Evolutionary conservation across 129 eudicot genomes (phyloP).

Genomic region (Flaveria robusta): DNA sequence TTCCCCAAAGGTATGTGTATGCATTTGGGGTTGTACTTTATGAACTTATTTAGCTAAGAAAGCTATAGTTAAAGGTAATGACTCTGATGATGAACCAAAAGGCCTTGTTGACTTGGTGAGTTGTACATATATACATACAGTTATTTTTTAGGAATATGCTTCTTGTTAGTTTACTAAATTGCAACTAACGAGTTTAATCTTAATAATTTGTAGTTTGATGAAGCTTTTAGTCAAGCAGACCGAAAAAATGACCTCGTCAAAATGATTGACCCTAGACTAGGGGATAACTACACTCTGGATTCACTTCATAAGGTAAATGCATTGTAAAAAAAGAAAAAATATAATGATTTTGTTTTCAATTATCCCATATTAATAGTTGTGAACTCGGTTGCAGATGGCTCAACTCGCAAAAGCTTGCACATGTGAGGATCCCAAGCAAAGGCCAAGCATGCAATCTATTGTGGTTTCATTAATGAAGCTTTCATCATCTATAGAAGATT

Average conservation of each 20-base stretch:
- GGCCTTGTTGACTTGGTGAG: slow-evolving; percentile 76
- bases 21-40: slow-evolving; percentile 95
- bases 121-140: slow-evolving; percentile 9
- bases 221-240: slow-evolving; percentile 51
- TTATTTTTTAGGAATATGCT: neutral
- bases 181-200: slow-evolving; percentile 14
- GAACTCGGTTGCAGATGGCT: slow-evolving; percentile 52
- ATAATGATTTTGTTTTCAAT: neutral
- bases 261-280: slow-evolving; percentile 75
- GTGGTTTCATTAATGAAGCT: slow-evolving; percentile 77
- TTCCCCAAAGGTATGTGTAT: slow-evolving; percentile 82
- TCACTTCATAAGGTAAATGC: slow-evolving; percentile 64
- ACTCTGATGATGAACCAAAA: slow-evolving; percentile 47
- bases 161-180: neutral
- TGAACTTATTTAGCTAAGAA: slow-evolving; percentile 80
- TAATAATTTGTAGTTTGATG: slow-evolving; percentile 57
- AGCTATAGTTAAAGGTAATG: slow-evolving; percentile 65
- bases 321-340: neutral
- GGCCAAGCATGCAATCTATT: slow-evolving; percentile 82
- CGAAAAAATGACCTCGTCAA: slow-evolving; percentile 49
- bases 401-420: slow-evolving; percentile 85
- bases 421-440: slow-evolving; percentile 64
- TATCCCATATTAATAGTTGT: neutral
- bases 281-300: slow-evolving; percentile 62
- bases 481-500: slow-evolving; percentile 49